phyloP scores from a whole-genome alignment of 495 filamentous ascomycete species.

The Xylaria intraflava region DNA sequence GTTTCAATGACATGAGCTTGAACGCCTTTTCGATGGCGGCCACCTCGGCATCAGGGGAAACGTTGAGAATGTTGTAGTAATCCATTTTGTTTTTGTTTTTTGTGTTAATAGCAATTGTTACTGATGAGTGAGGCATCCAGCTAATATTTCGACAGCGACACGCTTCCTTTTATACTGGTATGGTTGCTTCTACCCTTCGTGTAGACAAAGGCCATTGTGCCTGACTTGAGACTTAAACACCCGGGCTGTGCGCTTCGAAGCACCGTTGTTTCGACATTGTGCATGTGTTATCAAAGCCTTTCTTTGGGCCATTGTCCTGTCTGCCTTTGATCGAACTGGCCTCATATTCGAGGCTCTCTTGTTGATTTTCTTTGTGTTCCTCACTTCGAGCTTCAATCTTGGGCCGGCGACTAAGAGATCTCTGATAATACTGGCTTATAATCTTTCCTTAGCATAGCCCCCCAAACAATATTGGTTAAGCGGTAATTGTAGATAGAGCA shows the following conservation, averaged over 20 bases:
- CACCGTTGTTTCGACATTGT: background rate
- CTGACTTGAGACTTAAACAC: background rate
- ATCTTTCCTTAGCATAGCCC: conserved; percentile 17
- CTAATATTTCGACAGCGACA: too few relatives aligned
- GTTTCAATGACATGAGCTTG: background rate
- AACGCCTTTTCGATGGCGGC: background rate
- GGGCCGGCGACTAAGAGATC: conserved; percentile 18
- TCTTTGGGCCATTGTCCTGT: background rate
- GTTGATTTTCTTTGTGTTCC: conserved; percentile 13
- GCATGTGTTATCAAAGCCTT: background rate
- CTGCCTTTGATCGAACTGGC: conserved; percentile 11
- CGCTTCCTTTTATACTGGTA: too few relatives aligned
- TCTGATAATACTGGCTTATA: conserved; percentile 17
- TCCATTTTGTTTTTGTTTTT: background rate
- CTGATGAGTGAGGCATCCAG: too few relatives aligned
- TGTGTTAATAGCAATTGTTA: too few relatives aligned
- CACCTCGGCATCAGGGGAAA: background rate
- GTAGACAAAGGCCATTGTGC: background rate
- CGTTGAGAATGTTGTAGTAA: background rate
- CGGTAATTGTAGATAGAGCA: too few relatives aligned
- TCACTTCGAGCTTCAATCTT: conserved; percentile 15
- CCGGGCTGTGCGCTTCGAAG: background rate
- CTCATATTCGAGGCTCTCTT: conserved; percentile 13
- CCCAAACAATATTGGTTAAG: conserved; percentile 14
- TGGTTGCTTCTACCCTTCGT: too few relatives aligned